These are phyloP conservation scores for Tylopilus vinaceipallidus DNA, from an alignment of 768 basidiomycete species.

Conservation along the genomic window DNA sequence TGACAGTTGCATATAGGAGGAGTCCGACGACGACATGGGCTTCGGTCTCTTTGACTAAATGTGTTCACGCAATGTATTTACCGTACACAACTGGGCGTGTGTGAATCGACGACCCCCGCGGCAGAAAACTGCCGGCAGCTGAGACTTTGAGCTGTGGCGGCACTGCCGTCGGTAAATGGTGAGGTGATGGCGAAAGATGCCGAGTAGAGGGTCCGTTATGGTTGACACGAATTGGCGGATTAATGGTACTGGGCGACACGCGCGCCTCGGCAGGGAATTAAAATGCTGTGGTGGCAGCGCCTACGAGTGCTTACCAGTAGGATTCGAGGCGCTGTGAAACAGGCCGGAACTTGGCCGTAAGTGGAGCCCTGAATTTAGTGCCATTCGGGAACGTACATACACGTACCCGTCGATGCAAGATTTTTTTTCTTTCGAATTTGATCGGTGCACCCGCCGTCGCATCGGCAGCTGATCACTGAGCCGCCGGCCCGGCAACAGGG, in stretches of 20 bases:
- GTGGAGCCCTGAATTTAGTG: constrained; percentile 2
- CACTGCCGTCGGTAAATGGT: constrained; percentile 26
- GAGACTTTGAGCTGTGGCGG: constrained; percentile 2
- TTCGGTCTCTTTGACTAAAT: constrained; percentile 95
- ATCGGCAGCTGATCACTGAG: constrained; percentile 33
- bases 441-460: constrained; percentile 12
- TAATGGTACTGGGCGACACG: not conserved
- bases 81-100: constrained; percentile 1
- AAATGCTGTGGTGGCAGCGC: not conserved
- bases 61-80: not conserved
- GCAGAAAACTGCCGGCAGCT: constrained; percentile 17
- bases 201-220: constrained; percentile 17
- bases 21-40: constrained; percentile 98
- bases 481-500: constrained; percentile 34
- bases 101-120: not conserved
- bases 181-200: constrained; percentile 12
- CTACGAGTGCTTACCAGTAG: not conserved
- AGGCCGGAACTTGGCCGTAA: not conserved
- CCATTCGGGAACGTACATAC: not conserved
- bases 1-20: constrained; percentile 53
- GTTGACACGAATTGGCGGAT: too few relatives aligned
- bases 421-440: constrained; percentile 14
- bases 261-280: not conserved
- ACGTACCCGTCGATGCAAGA: not conserved
- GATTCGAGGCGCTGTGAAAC: constrained; percentile 4